Percentiles rank a stretch among this genome's conserved stretches.
phyloP scores from a whole-genome alignment of 805 yeast genomes.

The Nakazawaea ishiwadae region DNA sequence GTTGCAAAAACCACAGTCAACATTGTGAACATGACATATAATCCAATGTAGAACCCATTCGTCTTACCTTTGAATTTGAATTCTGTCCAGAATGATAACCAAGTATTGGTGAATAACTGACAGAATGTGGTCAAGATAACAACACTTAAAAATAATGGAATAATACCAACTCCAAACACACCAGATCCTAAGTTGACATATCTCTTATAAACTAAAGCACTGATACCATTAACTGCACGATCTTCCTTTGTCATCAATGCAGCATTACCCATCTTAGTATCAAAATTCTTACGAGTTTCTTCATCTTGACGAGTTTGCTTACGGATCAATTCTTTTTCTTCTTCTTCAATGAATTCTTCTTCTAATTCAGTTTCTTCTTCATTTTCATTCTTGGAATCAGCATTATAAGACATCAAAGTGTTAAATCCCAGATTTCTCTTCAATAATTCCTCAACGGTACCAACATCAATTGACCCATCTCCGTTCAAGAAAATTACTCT shows the following conservation, averaged over 20 bases:
- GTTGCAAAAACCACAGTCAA: conserved; percentile 40
- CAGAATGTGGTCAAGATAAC: conserved; percentile 40
- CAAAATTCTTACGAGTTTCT: conserved; percentile 16
- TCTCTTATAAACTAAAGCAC: conserved; percentile 40
- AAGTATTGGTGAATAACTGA: conserved; percentile 58
- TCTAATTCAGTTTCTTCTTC: conserved; percentile 17
- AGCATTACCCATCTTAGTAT: conserved; percentile 25
- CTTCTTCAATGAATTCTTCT: conserved; percentile 22
- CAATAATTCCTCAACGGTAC: conserved; percentile 52
- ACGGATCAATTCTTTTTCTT: conserved; percentile 20
- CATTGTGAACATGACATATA: conserved; percentile 60
- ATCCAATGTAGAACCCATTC: conserved; percentile 64
- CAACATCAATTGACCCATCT: conserved; percentile 57
- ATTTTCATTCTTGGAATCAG: conserved; percentile 24
- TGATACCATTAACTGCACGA: conserved; percentile 53
- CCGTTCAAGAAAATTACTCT: conserved; percentile 64
- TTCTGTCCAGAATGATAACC: conserved; percentile 82
- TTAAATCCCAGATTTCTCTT: conserved; percentile 30
- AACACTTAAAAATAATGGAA: conserved; percentile 22
- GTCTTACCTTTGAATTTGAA: conserved; percentile 41
- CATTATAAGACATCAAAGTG: conserved; percentile 34
- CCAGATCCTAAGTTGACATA: conserved; percentile 58
- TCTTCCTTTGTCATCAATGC: conserved; percentile 45
- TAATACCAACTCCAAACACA: conserved; percentile 26
- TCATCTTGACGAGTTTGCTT: conserved; percentile 16